Evolutionary conservation across 2,329 filamentous ascomycete species (phyloP).

Genomic region (Cryphonectria nitschkei): DNA sequence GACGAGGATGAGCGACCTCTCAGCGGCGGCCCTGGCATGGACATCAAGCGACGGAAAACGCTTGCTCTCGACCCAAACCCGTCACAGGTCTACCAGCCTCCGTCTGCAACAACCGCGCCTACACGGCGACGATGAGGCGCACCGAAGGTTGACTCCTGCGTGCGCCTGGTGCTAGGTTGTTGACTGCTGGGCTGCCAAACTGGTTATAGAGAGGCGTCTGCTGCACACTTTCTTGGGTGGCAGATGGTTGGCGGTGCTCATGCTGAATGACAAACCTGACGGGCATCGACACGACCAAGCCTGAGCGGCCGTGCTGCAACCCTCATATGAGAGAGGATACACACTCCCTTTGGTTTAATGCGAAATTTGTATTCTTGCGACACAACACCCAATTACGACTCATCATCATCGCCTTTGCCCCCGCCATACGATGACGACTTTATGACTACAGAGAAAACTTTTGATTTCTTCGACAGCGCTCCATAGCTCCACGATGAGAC

Average conservation of each 20-base stretch:
- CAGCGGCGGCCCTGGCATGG: constrained; percentile 36
- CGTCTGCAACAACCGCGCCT: constrained; percentile 35
- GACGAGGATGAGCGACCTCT: constrained; percentile 47
- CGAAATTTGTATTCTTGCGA: constrained; percentile 29
- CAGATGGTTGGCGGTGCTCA: constrained; percentile 26
- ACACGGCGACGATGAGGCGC: constrained; percentile 24
- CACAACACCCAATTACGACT: constrained; percentile 28
- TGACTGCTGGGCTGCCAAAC: constrained; percentile 17
- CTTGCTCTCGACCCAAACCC: constrained; percentile 38
- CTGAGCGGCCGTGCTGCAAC: background rate
- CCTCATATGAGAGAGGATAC: background rate
- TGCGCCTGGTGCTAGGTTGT: constrained; percentile 16
- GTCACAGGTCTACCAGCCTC: constrained; percentile 38
- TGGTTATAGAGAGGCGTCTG: constrained; percentile 26
- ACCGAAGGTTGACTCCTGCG: background rate
- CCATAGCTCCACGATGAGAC: constrained; percentile 2
- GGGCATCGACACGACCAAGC: constrained; percentile 16
- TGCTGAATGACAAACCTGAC: constrained; percentile 23
- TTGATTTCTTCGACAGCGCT: constrained; percentile 15
- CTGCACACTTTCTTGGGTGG: constrained; percentile 9
- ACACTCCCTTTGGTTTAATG: constrained; percentile 18
- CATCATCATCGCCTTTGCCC: constrained; percentile 28
- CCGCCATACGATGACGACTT: constrained; percentile 32
- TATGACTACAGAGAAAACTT: constrained; percentile 14
- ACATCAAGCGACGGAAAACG: constrained; percentile 43